phyloP scores from a whole-genome alignment of 176 grass and related monocot species.

The Panicum miliaceum region DNA sequence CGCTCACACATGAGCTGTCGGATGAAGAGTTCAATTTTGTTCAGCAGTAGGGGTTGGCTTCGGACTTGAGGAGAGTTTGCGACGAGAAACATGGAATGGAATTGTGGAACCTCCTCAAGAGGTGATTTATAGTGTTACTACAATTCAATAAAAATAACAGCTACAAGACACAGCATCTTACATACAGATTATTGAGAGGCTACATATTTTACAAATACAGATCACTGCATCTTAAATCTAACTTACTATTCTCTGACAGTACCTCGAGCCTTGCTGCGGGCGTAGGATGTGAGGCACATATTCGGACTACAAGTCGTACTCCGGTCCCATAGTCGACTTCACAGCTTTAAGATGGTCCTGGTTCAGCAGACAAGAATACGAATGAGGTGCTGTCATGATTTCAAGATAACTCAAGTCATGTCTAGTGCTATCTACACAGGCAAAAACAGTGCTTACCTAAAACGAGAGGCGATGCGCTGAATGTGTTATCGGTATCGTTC shows the following conservation, averaged over 20 bases:
- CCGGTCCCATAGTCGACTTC: slow-evolving; percentile 24
- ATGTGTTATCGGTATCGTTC: slow-evolving; percentile 50
- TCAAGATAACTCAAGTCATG: not conserved
- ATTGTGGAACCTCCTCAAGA: slow-evolving; percentile 9
- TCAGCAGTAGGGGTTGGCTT: not conserved
- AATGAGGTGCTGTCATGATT: slow-evolving; percentile 42
- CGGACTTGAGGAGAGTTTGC: not conserved
- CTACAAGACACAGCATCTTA: slow-evolving; percentile 36
- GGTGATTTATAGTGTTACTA: slow-evolving; percentile 36
- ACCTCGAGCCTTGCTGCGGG: slow-evolving; percentile 2
- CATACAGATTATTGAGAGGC: slow-evolving; percentile 60
- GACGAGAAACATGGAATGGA: slow-evolving; percentile 6
- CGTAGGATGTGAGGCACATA: slow-evolving; percentile 25
- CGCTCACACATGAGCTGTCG: slow-evolving; percentile 26
- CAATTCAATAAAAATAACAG: slow-evolving; percentile 42
- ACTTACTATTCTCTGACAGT: slow-evolving; percentile 28
- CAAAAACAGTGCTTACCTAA: slow-evolving; percentile 54
- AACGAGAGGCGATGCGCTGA: slow-evolving; percentile 44
- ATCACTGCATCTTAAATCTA: slow-evolving; percentile 29
- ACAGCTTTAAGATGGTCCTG: slow-evolving; percentile 49
- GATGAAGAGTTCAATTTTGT: not conserved
- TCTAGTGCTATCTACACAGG: not conserved
- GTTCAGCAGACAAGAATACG: slow-evolving; percentile 3
- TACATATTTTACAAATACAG: slow-evolving; percentile 58
- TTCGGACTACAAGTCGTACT: slow-evolving; percentile 54